These are phyloP conservation scores for Populus alba DNA, from an alignment of 345 rosid genomes.

Conservation along the genomic window DNA sequence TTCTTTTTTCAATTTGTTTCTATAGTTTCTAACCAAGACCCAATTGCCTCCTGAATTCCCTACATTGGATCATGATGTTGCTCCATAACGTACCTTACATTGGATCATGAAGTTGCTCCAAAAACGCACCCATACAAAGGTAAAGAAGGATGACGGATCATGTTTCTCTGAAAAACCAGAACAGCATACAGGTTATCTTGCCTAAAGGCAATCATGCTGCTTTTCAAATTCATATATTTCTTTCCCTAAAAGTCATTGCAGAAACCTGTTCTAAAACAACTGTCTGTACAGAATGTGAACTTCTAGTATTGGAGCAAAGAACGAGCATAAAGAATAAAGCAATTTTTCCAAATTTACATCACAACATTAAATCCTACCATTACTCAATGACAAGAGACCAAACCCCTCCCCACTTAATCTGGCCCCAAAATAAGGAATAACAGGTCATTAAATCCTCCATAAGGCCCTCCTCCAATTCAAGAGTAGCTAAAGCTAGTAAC, in stretches of 20 bases:
- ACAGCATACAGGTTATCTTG: no score
- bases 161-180: no score
- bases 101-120: no score
- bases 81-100: no score
- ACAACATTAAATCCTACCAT: background rate
- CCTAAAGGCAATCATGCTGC: no score
- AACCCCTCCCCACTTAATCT: background rate
- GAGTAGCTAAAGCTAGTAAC: slow-evolving; percentile 73
- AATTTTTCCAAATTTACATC: background rate
- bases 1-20: background rate
- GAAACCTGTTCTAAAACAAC: background rate
- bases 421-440: slow-evolving; percentile 37
- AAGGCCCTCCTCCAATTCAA: slow-evolving; percentile 27
- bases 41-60: no score
- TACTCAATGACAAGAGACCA: background rate
- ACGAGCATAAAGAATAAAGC: background rate
- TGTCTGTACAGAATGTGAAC: background rate
- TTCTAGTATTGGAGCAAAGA: background rate
- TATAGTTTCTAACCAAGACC: no score
- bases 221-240: background rate
- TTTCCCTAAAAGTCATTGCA: background rate
- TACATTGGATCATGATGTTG: no score
- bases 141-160: no score
- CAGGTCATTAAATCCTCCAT: slow-evolving; percentile 41
- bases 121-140: no score